Conservation (phyloP, 1,284 basidiomycete genomes). For the Rhodotorula sp. region DNA sequence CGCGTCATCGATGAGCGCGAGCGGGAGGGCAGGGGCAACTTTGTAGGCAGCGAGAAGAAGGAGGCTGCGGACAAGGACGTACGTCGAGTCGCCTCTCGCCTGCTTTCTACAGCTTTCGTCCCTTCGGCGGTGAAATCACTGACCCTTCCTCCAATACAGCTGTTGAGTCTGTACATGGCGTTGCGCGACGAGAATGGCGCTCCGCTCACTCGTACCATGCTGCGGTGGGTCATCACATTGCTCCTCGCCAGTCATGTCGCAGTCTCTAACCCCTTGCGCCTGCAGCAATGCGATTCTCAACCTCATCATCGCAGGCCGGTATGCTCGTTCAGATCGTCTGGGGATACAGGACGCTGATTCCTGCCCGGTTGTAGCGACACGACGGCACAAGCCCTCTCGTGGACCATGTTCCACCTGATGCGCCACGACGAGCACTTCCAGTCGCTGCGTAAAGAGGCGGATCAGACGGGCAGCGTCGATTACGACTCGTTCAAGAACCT, state of each 20-base stretch:
- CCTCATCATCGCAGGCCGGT: slow-evolving; percentile 38
- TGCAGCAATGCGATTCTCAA: slow-evolving; percentile 31
- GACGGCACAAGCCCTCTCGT: slow-evolving; percentile 33
- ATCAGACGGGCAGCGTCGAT: slow-evolving; percentile 18
- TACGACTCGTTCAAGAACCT: slow-evolving; percentile 34
- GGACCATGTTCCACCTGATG: slow-evolving; percentile 30
- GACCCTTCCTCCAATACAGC: not conserved
- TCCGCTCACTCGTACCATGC: slow-evolving; percentile 22
- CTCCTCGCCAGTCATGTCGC: too few species aligned
- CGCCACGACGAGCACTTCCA: not conserved
- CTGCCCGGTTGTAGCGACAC: slow-evolving; percentile 24
- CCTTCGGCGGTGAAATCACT: not conserved
- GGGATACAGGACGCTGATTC: not conserved
- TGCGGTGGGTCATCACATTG: slow-evolving; percentile 14
- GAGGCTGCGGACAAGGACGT: slow-evolving; percentile 22
- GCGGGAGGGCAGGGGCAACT: slow-evolving; percentile 17
- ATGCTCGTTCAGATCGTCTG: not conserved
- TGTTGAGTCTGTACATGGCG: slow-evolving; percentile 33
- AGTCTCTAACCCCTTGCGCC: too few species aligned
- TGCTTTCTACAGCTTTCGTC: not conserved
- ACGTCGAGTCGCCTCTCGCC: not conserved
- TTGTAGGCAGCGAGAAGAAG: slow-evolving; percentile 14
- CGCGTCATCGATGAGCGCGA: slow-evolving; percentile 45
- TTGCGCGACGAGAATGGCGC: slow-evolving; percentile 30
- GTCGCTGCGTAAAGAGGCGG: slow-evolving; percentile 18